Percentiles rank a stretch among this genome's conserved stretches.
Conservation (phyloP, 345 rosid species). For the Laguncularia racemosa region DNA sequence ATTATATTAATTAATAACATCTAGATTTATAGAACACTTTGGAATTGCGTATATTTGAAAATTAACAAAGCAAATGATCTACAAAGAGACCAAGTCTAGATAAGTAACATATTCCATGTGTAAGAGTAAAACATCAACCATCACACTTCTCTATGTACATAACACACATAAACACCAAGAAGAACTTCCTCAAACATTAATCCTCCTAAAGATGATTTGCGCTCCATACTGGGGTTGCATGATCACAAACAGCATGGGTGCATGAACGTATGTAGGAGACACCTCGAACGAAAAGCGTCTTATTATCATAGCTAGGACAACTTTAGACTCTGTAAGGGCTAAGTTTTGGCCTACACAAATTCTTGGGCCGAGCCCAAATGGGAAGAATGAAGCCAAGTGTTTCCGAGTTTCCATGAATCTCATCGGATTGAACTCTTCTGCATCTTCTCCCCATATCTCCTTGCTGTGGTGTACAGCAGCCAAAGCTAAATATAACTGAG, state of each 20-base stretch:
- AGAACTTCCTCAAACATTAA: neutral
- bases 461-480: constrained; percentile 51
- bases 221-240: constrained; percentile 69
- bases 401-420: constrained; percentile 50
- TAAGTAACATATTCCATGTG: too few relatives aligned
- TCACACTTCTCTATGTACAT: too few relatives aligned
- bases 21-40: too few relatives aligned
- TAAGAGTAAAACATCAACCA: too few relatives aligned
- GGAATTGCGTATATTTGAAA: too few relatives aligned
- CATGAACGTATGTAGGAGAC: constrained; percentile 64
- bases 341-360: constrained; percentile 52
- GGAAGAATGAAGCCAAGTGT: constrained; percentile 36
- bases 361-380: constrained; percentile 59
- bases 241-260: constrained; percentile 45
- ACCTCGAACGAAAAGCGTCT: constrained; percentile 30
- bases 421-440: constrained; percentile 48
- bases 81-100: too few relatives aligned
- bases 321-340: constrained; percentile 44
- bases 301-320: constrained; percentile 50
- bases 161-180: neutral
- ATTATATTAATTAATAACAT: too few relatives aligned
- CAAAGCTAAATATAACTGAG: constrained; percentile 42
- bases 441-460: constrained; percentile 69
- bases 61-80: too few relatives aligned
- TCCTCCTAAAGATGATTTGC: constrained; percentile 47